A percentile compares a stretch with the other conserved stretches of the same genome.
Conservation (phyloP, 2,329 filamentous ascomycete genomes). For the Penicillium oxalicum region DNA sequence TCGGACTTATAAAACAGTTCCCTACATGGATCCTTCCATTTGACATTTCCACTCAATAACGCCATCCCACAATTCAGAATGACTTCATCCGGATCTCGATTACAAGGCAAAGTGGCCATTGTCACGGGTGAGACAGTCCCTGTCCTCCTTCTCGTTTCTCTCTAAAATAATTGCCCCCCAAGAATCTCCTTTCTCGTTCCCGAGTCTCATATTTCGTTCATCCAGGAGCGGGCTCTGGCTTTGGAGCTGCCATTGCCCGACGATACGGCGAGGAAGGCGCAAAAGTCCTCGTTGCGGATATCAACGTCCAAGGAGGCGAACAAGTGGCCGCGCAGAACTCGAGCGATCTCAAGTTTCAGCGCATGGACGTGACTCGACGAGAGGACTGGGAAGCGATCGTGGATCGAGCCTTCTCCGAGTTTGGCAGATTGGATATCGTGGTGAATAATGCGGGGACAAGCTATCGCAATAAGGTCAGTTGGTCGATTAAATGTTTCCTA, state of each 20-base stretch:
- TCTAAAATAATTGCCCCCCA: background rate
- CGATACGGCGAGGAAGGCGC: slow-evolving; percentile 39
- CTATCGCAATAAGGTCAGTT: slow-evolving; percentile 36
- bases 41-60: too few species aligned
- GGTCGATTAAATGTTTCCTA: background rate
- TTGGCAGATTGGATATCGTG: slow-evolving; percentile 38
- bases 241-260: slow-evolving; percentile 38
- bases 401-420: slow-evolving; percentile 26
- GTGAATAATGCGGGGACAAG: slow-evolving; percentile 45
- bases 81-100: slow-evolving; percentile 24
- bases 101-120: slow-evolving; percentile 43
- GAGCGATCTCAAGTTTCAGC: slow-evolving; percentile 26
- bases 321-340: slow-evolving; percentile 28
- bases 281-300: slow-evolving; percentile 39
- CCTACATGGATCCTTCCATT: too few species aligned
- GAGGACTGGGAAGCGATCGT: slow-evolving; percentile 31
- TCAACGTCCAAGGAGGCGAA: slow-evolving; percentile 34
- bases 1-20: too few species aligned
- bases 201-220: too few species aligned
- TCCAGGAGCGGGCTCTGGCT: slow-evolving; percentile 37
- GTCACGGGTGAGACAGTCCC: slow-evolving; percentile 35
- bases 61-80: background rate
- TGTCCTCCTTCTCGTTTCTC: too few species aligned
- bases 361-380: slow-evolving; percentile 32
- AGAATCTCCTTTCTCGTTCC: too few species aligned